phyloP scores from a whole-genome alignment of 768 basidiomycete genomes.

The Xerocomellus intermedius region DNA sequence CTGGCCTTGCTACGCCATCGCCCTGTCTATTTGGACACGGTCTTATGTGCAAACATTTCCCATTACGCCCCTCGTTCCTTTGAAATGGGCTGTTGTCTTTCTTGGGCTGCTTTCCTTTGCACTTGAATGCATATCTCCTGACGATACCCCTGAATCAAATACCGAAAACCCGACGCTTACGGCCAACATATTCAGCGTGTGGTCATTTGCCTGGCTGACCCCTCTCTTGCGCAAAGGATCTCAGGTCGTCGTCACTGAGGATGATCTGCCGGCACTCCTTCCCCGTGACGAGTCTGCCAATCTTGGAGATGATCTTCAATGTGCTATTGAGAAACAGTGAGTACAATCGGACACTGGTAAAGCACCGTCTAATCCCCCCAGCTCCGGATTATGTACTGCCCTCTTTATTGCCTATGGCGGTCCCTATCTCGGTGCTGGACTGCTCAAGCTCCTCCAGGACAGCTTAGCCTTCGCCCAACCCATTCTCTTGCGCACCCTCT shows the following conservation, averaged over 20 bases:
- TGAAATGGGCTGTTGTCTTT: constrained; percentile 42
- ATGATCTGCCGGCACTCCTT: constrained; percentile 77
- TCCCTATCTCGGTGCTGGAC: constrained; percentile 60
- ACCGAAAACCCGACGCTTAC: constrained; percentile 68
- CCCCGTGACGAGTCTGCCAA: constrained; percentile 65
- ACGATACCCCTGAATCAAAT: constrained; percentile 40
- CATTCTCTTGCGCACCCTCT: constrained; percentile 74
- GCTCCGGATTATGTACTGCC: constrained; percentile 66
- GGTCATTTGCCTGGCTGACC: constrained; percentile 87
- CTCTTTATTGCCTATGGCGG: constrained; percentile 77
- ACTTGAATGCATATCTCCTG: constrained; percentile 73
- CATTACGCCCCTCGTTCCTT: constrained; percentile 35
- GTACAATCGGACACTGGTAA: constrained; percentile 19
- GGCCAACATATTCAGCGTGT: constrained; percentile 78
- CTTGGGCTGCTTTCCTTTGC: constrained; percentile 54
- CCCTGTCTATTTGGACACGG: constrained; percentile 55
- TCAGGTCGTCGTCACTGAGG: constrained; percentile 68
- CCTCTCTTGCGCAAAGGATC: constrained; percentile 70
- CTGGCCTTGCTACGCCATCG: constrained; percentile 67
- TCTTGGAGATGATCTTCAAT: constrained; percentile 61
- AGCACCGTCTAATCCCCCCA: constrained; percentile 22
- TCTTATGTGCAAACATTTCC: constrained; percentile 43
- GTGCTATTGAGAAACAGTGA: constrained; percentile 62
- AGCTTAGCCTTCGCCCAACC: constrained; percentile 81
- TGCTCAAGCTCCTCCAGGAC: constrained; percentile 76